Base-by-base conservation (phyloP, 192 early-diverging fungal genomes). In the Gigaspora rosea region DNA sequence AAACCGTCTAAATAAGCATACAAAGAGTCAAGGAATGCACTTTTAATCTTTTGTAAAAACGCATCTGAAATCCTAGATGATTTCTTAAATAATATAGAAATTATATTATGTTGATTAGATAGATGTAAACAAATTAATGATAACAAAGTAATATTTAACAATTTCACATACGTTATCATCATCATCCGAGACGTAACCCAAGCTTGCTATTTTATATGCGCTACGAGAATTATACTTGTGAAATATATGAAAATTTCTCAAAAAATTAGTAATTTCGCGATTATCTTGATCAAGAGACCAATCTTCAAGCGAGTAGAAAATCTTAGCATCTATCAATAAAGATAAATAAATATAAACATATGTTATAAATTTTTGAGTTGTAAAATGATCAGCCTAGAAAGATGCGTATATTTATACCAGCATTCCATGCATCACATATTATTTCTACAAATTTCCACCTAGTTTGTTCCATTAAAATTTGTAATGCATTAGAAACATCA, bases 1-100 rank as follows among this genome's bases (percentile, higher is more conserved):
- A 96, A 86, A 22, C 94, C 91, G 77, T 97, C 96, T 57, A 96
- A 80, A 78, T 95, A 90, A 15, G 89, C 86, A 69, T 90, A 93
- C 58, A 93, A 68, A 3, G 91, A 88, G 22, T 91, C 91, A 80
- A 92, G 83, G 79, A 96, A 93, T 0, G 90, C 87, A 10, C 73
- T 51, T 27, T 87, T 80, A 51, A 90, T 87, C 71, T 88, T 88
- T 71, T 88, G 85, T n/a, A 88, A 83, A 76, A 82, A 88, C 74
- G 73, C 85, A 68, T 78, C 78, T 20, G 81, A 82, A 72, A 88
- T 88, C 74, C 70, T 79, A 69, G 41, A 79, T 77, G 82, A 85
- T 76, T 63, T 78, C 82, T 72, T 84, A 78, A 72, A 80, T 79
- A 73, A 80, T 80, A 79, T 50, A 51, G n/a, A 16, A 51, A 61